A percentile compares a stretch with the other conserved stretches of the same genome.
These are phyloP conservation scores for Zymoseptoria passerinii DNA, from an alignment of 2,329 filamentous ascomycete genomes.

Conservation along the genomic window DNA sequence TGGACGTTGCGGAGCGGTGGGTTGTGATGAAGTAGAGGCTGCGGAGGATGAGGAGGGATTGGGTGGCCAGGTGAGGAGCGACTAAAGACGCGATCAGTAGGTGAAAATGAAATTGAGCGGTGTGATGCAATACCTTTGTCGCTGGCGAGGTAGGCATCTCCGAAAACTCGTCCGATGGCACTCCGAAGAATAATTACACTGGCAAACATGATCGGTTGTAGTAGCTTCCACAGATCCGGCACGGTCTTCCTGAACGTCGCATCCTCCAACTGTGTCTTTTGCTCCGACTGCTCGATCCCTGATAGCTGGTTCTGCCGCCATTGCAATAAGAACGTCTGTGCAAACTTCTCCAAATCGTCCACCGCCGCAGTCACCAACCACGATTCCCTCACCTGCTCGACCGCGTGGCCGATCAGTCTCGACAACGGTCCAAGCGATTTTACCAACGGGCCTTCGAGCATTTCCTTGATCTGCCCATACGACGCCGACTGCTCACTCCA, in stretches of 20 bases:
- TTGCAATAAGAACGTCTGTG: conserved; percentile 55
- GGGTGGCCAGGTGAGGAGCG: conserved; percentile 60
- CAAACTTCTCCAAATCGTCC: conserved; percentile 60
- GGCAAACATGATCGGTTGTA: conserved; percentile 69
- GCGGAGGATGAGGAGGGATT: conserved; percentile 64
- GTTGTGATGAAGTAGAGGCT: conserved; percentile 76
- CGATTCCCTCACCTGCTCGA: conserved; percentile 48
- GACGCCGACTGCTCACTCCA: conserved; percentile 57
- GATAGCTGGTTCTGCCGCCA: conserved; percentile 72
- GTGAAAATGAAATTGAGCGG: not conserved
- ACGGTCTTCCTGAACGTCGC: conserved; percentile 59
- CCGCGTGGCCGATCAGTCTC: conserved; percentile 55
- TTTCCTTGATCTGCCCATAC: conserved; percentile 49
- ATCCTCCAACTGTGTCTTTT: conserved; percentile 53
- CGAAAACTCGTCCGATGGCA: conserved; percentile 57
- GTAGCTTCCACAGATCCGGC: conserved; percentile 63
- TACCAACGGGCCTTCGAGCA: conserved; percentile 55
- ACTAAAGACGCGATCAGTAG: conserved; percentile 26
- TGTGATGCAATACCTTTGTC: conserved; percentile 39
- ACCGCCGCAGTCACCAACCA: conserved; percentile 45
- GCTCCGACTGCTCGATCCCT: conserved; percentile 60
- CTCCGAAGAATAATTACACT: conserved; percentile 67
- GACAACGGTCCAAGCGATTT: conserved; percentile 60
- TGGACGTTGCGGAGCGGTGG: conserved; percentile 55
- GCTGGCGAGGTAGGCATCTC: conserved; percentile 47